Base-by-base conservation (phyloP, 805 yeast species). In the Zygosaccharomyces kombuchaensis region DNA sequence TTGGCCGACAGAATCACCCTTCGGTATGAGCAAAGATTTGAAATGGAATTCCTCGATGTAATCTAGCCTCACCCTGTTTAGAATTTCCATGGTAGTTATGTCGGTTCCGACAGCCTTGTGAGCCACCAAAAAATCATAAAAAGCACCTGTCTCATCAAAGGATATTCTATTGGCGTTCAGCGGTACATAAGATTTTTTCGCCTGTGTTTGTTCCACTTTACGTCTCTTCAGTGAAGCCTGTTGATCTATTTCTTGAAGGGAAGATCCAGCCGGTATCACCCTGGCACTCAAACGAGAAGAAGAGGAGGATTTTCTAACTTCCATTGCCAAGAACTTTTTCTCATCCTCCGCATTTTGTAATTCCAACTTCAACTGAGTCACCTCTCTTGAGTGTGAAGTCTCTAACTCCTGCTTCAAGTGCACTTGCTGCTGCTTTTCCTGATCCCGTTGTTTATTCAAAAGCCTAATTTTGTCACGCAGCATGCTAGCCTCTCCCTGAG, bases 401-500 rank as follows among this genome's bases (percentile, higher is more conserved):
- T 46, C 48, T 9, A 66, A 22, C 19, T 63, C 58, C 4, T 58
- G 51, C 4, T 64, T 51, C 17, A 62, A 63, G 4, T 55, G 51
- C 4, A 50, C 48, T 41, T 65, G 66, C 6, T 46, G 47, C 26
- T 56, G 48, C 21, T 68, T 56, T 51, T 77, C 81, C 1, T 62
- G 63, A 5, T 67, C 67, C 34, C 67, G 67, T 40, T 67, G 70
- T 21, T 58, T 58, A 41, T 75, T 76, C 2, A 77, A 50, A 34
- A 75, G 73, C 16, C 73, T 66, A 16, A 85, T 66, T 54, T 81
- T 87, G 8, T 82, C 78, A 44, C 95, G 70, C 13, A 90, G 69
- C 29, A 89, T 81, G 10, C 93, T 81, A 30, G 86, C 81, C 58
- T 90, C 96, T 2, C 97, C 97, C 45, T 77, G 77, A 4, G 87